A percentile compares a stretch with the other conserved stretches of the same genome.
These are phyloP conservation scores for Hypoxylon trugodes DNA, from an alignment of 495 filamentous ascomycete species.

Conservation along the genomic window DNA sequence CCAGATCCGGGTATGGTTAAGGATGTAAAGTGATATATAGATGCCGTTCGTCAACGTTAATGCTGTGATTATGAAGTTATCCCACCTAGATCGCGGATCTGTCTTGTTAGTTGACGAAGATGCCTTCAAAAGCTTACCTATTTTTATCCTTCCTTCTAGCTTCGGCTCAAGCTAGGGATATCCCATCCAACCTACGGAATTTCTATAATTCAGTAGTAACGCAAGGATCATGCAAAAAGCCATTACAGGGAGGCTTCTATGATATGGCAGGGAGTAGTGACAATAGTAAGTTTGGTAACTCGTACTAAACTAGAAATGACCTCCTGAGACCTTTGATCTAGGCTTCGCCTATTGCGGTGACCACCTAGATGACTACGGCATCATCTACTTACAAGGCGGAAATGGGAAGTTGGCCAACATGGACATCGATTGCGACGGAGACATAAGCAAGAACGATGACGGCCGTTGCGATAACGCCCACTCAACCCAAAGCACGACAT, in stretches of 20 bases:
- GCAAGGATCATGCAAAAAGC: slow-evolving; percentile 4
- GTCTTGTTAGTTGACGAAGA: not conserved
- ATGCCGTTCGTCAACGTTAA: not conserved
- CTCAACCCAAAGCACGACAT: slow-evolving; percentile 54
- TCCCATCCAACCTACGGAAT: slow-evolving; percentile 1
- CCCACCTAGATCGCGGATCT: not conserved
- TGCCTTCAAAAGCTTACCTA: not conserved
- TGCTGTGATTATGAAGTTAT: not conserved
- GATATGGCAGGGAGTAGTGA: slow-evolving; percentile 7
- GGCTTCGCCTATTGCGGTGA: slow-evolving; percentile 23
- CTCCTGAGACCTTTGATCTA: not conserved
- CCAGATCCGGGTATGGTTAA: not conserved
- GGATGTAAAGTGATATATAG: not conserved
- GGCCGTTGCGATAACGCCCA: slow-evolving; percentile 47
- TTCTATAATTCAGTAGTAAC: slow-evolving; percentile 15
- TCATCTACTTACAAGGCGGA: slow-evolving; percentile 13
- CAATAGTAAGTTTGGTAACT: slow-evolving; percentile 8
- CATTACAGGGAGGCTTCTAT: slow-evolving; percentile 13
- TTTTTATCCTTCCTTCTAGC: not conserved
- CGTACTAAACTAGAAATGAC: not conserved
- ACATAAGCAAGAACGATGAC: slow-evolving; percentile 40
- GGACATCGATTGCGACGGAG: slow-evolving; percentile 67
- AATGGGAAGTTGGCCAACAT: slow-evolving; percentile 46
- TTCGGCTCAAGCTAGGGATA: slow-evolving; percentile 6
- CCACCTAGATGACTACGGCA: slow-evolving; percentile 13